Conservation (phyloP, 139 green algal species). For the Haematococcus sp. region DNA sequence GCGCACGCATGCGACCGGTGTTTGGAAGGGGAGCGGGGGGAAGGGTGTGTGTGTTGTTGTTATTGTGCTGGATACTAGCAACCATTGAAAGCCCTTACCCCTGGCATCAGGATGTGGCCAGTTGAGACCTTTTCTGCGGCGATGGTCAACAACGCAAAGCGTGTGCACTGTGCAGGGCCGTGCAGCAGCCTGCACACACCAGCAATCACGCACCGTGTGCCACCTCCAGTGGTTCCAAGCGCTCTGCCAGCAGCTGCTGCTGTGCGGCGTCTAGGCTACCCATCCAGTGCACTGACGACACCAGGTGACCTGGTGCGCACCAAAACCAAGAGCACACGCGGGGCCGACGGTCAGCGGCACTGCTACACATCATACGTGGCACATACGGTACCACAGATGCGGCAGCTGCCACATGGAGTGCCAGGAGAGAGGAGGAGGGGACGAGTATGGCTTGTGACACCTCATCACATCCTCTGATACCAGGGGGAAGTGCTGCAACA, state of each 20-base stretch:
- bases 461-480: too few relatives aligned
- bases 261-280: neutral
- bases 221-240: neutral
- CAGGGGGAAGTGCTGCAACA: too few relatives aligned
- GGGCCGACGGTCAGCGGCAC: neutral
- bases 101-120: slow-evolving; percentile 3
- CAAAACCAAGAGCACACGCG: neutral
- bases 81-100: neutral
- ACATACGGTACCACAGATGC: too few relatives aligned
- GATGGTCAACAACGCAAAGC: neutral
- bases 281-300: neutral
- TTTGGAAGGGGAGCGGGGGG: too few relatives aligned
- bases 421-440: too few relatives aligned
- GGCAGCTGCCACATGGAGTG: too few relatives aligned
- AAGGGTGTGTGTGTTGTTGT: neutral
- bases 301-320: neutral
- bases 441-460: too few relatives aligned
- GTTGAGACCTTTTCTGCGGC: neutral
- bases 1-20: too few relatives aligned
- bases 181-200: neutral
- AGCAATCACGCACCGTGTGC: neutral
- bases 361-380: neutral
- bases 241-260: neutral
- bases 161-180: neutral
- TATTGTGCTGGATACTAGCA: neutral